Base-by-base conservation (phyloP, 2,329 filamentous ascomycete species). In the Ceratocystis alfenasii region DNA sequence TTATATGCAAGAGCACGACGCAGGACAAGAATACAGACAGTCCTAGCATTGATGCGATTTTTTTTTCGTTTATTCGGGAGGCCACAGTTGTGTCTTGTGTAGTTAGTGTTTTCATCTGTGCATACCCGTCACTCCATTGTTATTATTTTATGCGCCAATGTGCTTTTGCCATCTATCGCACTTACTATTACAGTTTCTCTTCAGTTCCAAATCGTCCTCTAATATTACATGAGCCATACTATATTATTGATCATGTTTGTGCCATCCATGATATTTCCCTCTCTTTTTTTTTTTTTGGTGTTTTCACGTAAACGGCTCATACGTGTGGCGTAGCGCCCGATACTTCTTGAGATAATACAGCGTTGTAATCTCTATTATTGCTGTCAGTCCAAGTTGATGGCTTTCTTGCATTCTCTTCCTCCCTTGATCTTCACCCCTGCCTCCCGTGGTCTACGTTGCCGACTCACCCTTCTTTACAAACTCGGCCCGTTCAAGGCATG, bases 321-420 rank as follows among this genome's bases (percentile, higher is more conserved):
- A 96, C 73, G 90, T 82, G 77, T 94, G 87, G 72, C 87, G 86
- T 72, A 96, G 77, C 30, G 89, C 85, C 71, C 93, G 87, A 78
- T 96, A 96, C 74, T 89, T 84, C 79, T 95, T 96, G 72, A 96
- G 80, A 78, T 94, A 95, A 76, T 95, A 96, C 89, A 97, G 74
- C 20, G 91, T 87, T 77, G 96, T 92, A 68, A 97, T 90, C 75
- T 96, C 93, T 94, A 57, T 20, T 17, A 22, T 22, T 48, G 17
- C 10, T 62, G 64, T 68, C 36, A 69, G 63, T 15, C 41, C 12
- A 41, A 5, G 36, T 12, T 15, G 12, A 41, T 41, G 3, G 4
- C 36, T 15, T 41, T 12, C 10, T 41, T 8, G 36, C 1, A 41
- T 15, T 41, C 36, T 41, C 10, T 12, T 41, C 10, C 36, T 41